Evolutionary conservation across 2,329 filamentous ascomycete genomes (phyloP), one percentile per base, ranked within the genome.

Genomic region (Talaromyces funiculosus): DNA sequence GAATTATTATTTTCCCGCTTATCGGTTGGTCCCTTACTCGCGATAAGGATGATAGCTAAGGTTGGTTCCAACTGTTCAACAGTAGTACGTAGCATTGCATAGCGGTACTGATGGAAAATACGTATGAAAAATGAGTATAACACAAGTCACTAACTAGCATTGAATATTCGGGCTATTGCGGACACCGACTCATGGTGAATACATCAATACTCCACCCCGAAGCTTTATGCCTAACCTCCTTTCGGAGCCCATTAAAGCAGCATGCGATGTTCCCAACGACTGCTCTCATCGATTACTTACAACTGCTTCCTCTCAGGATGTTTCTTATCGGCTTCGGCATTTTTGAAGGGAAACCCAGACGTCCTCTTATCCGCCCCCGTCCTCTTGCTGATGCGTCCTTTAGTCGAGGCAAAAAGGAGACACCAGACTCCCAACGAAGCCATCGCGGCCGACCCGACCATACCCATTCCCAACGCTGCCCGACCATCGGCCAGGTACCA

Each of bases 351-450:
- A 66, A 84, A 90, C 10, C 84, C 85, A 62, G 81, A 81, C 26
- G 81, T 87, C 69, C 86, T 78, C 79, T 88, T 88, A 69, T 89
- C 87, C 35, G 82, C 84, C 0, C 86, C 86, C 1, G 85, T 88
- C 73, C 80, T 84, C 68, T 82, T 80, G 68, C 81, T 85, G 59
- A 88, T 83, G 63, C 79, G 76, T 1, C 84, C 83, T 66, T 79
- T 72, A 45, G 78, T 81, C 59, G 78, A 83, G 0, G 80, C 83
- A 71, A 86, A 86, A 62, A 86, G 66, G 57, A 84, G 71, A 65
- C 81, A 85, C 87, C 87, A 90, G 22, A 87, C 68, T 0, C 86
- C 90, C 47, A 89, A 76, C 2, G 80, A 78, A 1, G 84, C 85
- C 62, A 92, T 75, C 37, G 76, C 66, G 7, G 80, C 78, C 65